Base-by-base conservation (phyloP, 164 flowering plant species). In the Pachysandra terminalis region DNA sequence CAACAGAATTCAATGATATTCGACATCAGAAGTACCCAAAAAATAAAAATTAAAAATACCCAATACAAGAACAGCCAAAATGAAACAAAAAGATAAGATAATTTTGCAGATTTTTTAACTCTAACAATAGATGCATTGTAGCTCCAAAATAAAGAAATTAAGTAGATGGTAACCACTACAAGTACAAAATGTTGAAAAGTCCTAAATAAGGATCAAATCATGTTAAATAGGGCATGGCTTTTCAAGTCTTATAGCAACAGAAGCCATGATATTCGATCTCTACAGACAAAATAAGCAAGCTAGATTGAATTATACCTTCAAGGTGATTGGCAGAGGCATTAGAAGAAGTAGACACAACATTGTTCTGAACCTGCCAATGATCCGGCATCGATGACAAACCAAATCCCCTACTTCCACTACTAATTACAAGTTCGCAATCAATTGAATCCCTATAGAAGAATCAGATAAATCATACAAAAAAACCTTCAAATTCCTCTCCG, bases 331-430 rank as follows among this genome's bases (percentile, higher is more conserved):
- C 26, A 9, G 68, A 64, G 37, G 28, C 68, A 71, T 64, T 57
- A 17, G 62, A 67, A 19, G 62, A 57, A 67, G 62, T 22, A 13
- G 62, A 40, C 9, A 67, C 23, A 45, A 19, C 70, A 67, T 67
- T 70, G 64, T 25, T 70, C 48, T 64, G 67, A 70, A 57, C 68
- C n/a, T 70, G 48, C 68, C 73, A 13, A 71, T 37, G 59, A 49
- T 71, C 74, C 56, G 74, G 74, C 74, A 71, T 71, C 64, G 69
- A 59, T 71, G 41, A 53, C 24, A 0, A 58, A 26, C 61, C 16
- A n/a, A 69, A 53, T 53, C 56, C 59, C 59, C 23, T 32, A 55
- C 28, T 54, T 51, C 28, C 19, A 65, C 51, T 16, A 56, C 28
- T 27, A 23, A 61, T 25, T 26, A n/a, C 41, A 68, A 19, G 41